A percentile compares a stretch with the other conserved stretches of the same genome.
Evolutionary conservation across 306 rosid species (phyloP).

Genomic region (Vicia faba): DNA sequence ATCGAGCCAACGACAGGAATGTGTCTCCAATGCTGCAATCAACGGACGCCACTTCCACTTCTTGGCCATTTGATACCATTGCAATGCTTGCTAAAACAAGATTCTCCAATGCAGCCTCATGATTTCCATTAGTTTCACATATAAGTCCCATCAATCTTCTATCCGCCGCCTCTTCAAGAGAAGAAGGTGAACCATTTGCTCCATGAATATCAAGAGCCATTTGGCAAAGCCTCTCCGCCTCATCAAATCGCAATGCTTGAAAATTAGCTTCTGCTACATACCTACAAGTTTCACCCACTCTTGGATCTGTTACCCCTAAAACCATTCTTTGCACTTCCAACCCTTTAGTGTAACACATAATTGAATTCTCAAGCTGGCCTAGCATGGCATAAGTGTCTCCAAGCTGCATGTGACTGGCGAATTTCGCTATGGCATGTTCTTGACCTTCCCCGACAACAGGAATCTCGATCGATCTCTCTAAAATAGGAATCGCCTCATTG

Average conservation of each 20-base stretch:
- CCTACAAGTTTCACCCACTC: slow-evolving; percentile 88
- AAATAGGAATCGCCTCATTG: slow-evolving; percentile 71
- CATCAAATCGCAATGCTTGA: slow-evolving; percentile 81
- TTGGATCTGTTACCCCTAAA: slow-evolving; percentile 78
- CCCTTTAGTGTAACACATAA: slow-evolving; percentile 70
- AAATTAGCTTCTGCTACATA: slow-evolving; percentile 94
- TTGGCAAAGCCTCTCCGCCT: slow-evolving; percentile 83
- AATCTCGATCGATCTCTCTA: slow-evolving; percentile 71
- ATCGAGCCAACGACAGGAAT: slow-evolving; percentile 74
- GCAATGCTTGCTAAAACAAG: slow-evolving; percentile 89
- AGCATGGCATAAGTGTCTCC: slow-evolving; percentile 90
- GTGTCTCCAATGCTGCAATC: slow-evolving; percentile 95
- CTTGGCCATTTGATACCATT: slow-evolving; percentile 87
- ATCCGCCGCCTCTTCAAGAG: slow-evolving; percentile 92
- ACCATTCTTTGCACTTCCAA: slow-evolving; percentile 74
- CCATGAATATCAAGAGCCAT: slow-evolving; percentile 83
- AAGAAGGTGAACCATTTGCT: slow-evolving; percentile 60
- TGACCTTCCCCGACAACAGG: slow-evolving; percentile 67
- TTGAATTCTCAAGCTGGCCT: slow-evolving; percentile 87
- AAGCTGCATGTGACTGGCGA: slow-evolving; percentile 90
- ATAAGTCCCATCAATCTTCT: slow-evolving; percentile 96
- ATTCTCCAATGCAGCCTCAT: slow-evolving; percentile 90
- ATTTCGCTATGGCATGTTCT: slow-evolving; percentile 79
- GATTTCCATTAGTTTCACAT: slow-evolving; percentile 86
- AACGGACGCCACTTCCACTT: slow-evolving; percentile 81